Base-by-base conservation (phyloP, 2,329 filamentous ascomycete genomes). In the Didymella lethalis region DNA sequence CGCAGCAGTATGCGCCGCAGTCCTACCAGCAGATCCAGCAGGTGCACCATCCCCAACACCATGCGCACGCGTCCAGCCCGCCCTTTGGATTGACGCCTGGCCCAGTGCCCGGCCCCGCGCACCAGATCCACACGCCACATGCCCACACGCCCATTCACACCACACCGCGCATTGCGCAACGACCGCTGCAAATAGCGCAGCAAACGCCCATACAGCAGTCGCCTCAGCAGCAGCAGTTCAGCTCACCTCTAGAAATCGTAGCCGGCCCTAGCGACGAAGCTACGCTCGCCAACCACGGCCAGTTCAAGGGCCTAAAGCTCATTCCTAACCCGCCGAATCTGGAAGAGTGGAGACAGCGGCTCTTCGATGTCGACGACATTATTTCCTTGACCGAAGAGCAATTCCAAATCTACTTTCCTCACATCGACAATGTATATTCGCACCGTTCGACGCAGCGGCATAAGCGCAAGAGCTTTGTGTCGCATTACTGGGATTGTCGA, bases 401-500 rank as follows among this genome's bases (percentile, higher is more conserved):
- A 88, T 93, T 90, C 72, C 86, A 91, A 70, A 92, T 86, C 7
- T 94, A 93, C 76, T 93, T 93, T 69, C 90, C 90, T 0, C 90
- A 93, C 75, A 84, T 94, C 65, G 91, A 93, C 79, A 93, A 93
- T 73, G 86, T 93, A 66, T 94, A 93, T 78, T 93, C 90, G 26
- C 91, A 93, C 78, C 88, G 90, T 62, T 93, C 90, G 1, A 93
- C 90, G 2, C 91, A 93, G 73, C 84, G 84, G 53, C 92, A 93
- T 76, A 93, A 93, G 79, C 88, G 89, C 69, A 92, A 91, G 68
- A 88, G 89, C n/a, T 91, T 93, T 66, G 83, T 92, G 54, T 92
- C 90, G 1, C 90, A 93, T 76, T 94, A 93, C 77, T 93, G 90
- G 88, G 91, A 93, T 77, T 94, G 91, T 70, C 86, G 91, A 32